Evolutionary conservation across 2,329 filamentous ascomycete genomes (phyloP).

Genomic region (Xylaria multiplex): DNA sequence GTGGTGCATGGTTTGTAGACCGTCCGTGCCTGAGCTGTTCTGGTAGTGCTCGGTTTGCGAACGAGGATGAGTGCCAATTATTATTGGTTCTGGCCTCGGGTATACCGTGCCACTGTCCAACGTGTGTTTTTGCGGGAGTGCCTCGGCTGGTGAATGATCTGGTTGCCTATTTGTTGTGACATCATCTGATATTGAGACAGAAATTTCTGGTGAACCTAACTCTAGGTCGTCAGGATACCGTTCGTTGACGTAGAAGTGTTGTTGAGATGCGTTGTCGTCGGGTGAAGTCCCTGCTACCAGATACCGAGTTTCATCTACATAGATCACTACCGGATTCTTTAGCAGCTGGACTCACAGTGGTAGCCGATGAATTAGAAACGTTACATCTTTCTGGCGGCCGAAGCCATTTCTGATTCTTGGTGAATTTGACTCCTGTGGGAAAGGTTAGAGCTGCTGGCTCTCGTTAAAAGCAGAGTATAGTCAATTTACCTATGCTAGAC

Average conservation of each 20-base stretch:
- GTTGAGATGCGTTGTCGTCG: conserved; percentile 38
- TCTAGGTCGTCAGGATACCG: conserved; percentile 29
- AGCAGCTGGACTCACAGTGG: conserved; percentile 9
- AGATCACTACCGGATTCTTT: conserved; percentile 45
- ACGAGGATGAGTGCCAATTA: conserved; percentile 7
- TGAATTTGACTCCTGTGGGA: conserved; percentile 40
- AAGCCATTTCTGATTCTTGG: conserved; percentile 47
- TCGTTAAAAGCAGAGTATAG: conserved; percentile 1
- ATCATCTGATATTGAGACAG: conserved; percentile 22
- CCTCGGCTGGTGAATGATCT: conserved; percentile 8
- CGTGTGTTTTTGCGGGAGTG: neutral
- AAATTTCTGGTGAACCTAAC: conserved; percentile 30
- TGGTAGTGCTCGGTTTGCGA: conserved; percentile 17
- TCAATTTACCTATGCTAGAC: conserved; percentile 45
- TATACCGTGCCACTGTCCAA: conserved; percentile 1
- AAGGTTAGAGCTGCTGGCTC: conserved; percentile 21
- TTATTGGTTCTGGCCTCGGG: conserved; percentile 12
- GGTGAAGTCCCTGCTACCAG: conserved; percentile 41
- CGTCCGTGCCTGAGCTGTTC: conserved; percentile 24
- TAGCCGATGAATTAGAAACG: neutral
- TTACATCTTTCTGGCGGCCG: conserved; percentile 45
- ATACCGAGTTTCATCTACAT: conserved; percentile 47
- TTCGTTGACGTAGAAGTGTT: conserved; percentile 40
- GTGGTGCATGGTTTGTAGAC: conserved; percentile 30
- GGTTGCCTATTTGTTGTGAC: conserved; percentile 8